Base-by-base conservation (phyloP, 495 filamentous ascomycete genomes). In the Thermochaetoides thermophila region DNA sequence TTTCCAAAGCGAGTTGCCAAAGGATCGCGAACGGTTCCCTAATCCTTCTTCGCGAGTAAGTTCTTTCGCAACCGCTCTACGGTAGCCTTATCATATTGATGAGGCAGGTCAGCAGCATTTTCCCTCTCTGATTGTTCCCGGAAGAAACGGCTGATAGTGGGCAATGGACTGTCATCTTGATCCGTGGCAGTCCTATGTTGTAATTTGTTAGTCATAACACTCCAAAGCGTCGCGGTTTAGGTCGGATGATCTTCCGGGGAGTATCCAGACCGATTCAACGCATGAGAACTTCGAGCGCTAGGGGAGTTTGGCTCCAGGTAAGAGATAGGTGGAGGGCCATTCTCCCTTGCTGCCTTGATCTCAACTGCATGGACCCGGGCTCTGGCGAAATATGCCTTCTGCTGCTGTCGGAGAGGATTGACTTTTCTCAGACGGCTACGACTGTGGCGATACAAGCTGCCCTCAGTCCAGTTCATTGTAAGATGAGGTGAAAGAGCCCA, bases 381-480 rank as follows among this genome's bases (percentile, higher is more conserved):
- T 18, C 46, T 55, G 13, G 59, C 58, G 28, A 63, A 61, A 38
- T 60, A 54, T 10, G 61, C 46, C 33, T 54, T 59, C 24, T 62
- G 59, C 5, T 51, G 50, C 16, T 47, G 43, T 15, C 50, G 41
- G 17, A 34, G 31, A 1, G 35, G 32, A 27, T 60, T 44, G 2
- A 48, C 44, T 27, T 57, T 60, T 13, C 50, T 49, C 33, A 54
- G 35, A 13, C 38, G 42, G 7, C 49, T 44, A 14, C 49, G 56
- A 10, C 44, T 49, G 39, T 50, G 40, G 34, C 55, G 58, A 15
- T 59, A 44, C n/a, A 63, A 47, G 7, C 44, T 57, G 21, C 55
- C 55, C 39, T 60, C 61, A 13, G 56, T 63, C 59, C 59, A 64
- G 39, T 64, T 64, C 61, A 64, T 64, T n/a, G n/a, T n/a, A n/a